Evolutionary conservation across 768 basidiomycete genomes (phyloP).

Genomic region (Trametes villosa): DNA sequence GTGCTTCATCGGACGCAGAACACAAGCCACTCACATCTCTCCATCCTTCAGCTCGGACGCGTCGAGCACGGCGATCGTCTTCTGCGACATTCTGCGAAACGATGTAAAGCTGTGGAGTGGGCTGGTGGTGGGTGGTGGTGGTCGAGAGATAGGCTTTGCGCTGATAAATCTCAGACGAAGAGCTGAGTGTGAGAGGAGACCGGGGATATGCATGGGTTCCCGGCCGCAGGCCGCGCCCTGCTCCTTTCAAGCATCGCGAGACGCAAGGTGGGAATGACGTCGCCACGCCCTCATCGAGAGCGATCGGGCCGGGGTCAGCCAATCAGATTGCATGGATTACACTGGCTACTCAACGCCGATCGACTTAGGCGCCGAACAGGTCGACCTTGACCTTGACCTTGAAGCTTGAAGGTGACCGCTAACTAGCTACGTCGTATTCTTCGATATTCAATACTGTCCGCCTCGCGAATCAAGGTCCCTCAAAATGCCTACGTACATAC

Average conservation of each 20-base stretch:
- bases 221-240: not conserved
- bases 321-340: not conserved
- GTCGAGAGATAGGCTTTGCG: conserved; percentile 9
- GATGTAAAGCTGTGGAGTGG: not conserved
- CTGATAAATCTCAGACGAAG: conserved; percentile 9
- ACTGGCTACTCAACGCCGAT: not conserved
- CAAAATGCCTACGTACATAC: too few relatives aligned
- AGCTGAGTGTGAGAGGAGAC: conserved; percentile 16
- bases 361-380: too few relatives aligned
- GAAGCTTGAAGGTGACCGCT: too few relatives aligned
- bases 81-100: conserved; percentile 38
- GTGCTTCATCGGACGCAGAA: not conserved
- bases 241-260: conserved; percentile 11
- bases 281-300: not conserved
- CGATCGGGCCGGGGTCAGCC: not conserved
- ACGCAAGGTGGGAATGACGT: conserved; percentile 18
- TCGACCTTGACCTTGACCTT: too few relatives aligned
- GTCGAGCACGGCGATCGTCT: conserved; percentile 53
- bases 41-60: conserved; percentile 55
- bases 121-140: conserved; percentile 5
- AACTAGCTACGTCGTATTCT: too few relatives aligned
- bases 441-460: too few relatives aligned
- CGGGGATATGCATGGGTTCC: conserved; percentile 7
- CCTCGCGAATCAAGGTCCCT: too few relatives aligned
- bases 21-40: conserved; percentile 47